A percentile compares a stretch with the other conserved stretches of the same genome.
Evolutionary conservation across 1,139 yeast species (phyloP).

Genomic region (Candida gigantensis): DNA sequence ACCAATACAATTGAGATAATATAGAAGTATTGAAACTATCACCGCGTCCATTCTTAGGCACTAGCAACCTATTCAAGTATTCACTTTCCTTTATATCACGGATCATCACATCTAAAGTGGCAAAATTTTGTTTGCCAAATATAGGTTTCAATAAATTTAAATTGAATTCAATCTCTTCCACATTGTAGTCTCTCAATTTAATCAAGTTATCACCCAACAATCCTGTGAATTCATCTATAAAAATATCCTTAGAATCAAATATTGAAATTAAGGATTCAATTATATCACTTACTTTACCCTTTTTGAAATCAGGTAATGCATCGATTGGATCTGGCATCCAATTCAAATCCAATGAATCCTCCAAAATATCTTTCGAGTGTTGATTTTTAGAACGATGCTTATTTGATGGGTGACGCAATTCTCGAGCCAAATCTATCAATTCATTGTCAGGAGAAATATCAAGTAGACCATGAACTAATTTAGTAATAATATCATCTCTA

Average conservation of each 20-base stretch:
- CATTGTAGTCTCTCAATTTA: constrained; percentile 45
- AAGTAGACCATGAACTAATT: constrained; percentile 71
- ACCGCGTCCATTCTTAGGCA: neutral
- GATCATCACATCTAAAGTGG: constrained; percentile 81
- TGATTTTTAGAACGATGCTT: constrained; percentile 12
- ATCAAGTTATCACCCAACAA: constrained; percentile 66
- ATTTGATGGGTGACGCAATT: constrained; percentile 30
- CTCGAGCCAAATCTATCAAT: constrained; percentile 53
- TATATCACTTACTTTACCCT: constrained; percentile 63
- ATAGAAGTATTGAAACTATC: constrained; percentile 36
- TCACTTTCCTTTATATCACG: constrained; percentile 66
- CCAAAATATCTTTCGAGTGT: constrained; percentile 18
- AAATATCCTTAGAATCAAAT: constrained; percentile 75
- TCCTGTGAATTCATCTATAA: constrained; percentile 68
- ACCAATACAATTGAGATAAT: constrained; percentile 55
- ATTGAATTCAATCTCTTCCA: constrained; percentile 40
- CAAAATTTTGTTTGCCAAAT: constrained; percentile 68
- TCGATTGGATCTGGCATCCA: constrained; percentile 96
- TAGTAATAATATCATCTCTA: constrained; percentile 71
- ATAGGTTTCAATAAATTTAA: constrained; percentile 59
- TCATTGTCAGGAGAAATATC: constrained; percentile 47
- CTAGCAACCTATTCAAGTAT: constrained; percentile 3
- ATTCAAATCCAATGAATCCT: constrained; percentile 47
- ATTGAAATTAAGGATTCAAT: constrained; percentile 73
- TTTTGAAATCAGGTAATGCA: constrained; percentile 82